Percentiles rank a stretch among this genome's conserved stretches.
Evolutionary conservation across 371 early-diverging fungal genomes (phyloP).

Genomic region (Mortierella sp.): DNA sequence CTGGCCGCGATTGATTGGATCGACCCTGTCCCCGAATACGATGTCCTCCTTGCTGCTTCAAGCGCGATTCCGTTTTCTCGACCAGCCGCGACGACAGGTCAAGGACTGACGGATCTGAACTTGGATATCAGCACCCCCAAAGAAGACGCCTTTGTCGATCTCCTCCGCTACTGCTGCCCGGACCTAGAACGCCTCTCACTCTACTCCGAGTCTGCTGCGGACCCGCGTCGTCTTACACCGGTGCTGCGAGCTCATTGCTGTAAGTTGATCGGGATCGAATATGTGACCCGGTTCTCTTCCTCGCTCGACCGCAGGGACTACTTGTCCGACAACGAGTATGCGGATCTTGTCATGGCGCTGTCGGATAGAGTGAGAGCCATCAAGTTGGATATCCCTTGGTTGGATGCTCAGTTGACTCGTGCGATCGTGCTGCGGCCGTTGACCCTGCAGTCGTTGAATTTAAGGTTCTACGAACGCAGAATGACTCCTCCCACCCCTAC

Average conservation of each 20-base stretch:
- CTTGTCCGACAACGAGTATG: conserved; percentile 36
- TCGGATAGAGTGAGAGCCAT: conserved; percentile 9
- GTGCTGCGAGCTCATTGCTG: conserved; percentile 29
- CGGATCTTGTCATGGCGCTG: conserved; percentile 24
- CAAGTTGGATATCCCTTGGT: conserved; percentile 45
- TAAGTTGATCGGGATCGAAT: conserved; percentile 28
- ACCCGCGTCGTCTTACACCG: conserved; percentile 27
- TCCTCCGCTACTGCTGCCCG: conserved; percentile 29
- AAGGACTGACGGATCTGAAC: conserved; percentile 23
- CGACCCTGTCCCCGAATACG: conserved; percentile 11
- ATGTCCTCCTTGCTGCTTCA: neutral
- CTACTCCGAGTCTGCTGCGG: conserved; percentile 34
- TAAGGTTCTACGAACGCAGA: conserved; percentile 33
- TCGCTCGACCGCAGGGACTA: conserved; percentile 29
- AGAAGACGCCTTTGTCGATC: conserved; percentile 35
- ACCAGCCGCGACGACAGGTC: neutral
- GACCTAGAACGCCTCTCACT: conserved; percentile 37
- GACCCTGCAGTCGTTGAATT: conserved; percentile 15
- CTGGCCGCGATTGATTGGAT: conserved; percentile 42
- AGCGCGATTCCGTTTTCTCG: neutral
- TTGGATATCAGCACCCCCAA: conserved; percentile 33
- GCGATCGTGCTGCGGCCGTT: conserved; percentile 30
- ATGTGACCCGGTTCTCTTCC: conserved; percentile 32
- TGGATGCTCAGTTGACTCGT: conserved; percentile 29
- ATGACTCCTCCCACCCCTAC: neutral